Conservation (phyloP, 108 stramenopile species). For the Fragilaria crotonensis region DNA sequence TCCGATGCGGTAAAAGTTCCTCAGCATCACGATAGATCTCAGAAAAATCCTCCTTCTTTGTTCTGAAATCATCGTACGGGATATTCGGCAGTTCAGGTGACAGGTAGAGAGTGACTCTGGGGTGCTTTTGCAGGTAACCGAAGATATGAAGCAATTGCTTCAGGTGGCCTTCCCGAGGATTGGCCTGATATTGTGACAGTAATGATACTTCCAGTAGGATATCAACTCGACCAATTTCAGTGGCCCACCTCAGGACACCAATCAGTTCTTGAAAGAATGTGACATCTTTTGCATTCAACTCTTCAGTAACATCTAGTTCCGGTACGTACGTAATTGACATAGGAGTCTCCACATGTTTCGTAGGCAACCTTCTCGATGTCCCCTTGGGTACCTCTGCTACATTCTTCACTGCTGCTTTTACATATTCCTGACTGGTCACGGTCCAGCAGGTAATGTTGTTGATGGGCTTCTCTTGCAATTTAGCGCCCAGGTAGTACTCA, state of each 20-base stretch:
- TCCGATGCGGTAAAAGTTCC: no score
- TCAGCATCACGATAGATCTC: no score
- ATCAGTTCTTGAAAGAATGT: slow-evolving; percentile 20
- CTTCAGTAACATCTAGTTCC: slow-evolving; percentile 7
- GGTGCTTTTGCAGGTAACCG: slow-evolving; percentile 15
- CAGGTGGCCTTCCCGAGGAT: slow-evolving; percentile 26
- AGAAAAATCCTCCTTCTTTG: neutral
- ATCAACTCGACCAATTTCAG: slow-evolving; percentile 19
- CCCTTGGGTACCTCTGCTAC: neutral
- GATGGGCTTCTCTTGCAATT: neutral
- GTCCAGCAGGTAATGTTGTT: neutral
- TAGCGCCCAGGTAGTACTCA: no score
- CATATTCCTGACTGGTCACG: slow-evolving; percentile 3
- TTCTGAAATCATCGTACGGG: neutral
- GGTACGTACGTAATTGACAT: slow-evolving; percentile 3
- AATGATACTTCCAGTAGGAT: slow-evolving; percentile 17
- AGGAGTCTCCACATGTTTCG: slow-evolving; percentile 7
- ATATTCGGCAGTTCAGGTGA: slow-evolving; percentile 3
- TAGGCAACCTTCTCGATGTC: neutral
- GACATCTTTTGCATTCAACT: neutral
- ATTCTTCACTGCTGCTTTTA: no score
- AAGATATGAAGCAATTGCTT: slow-evolving; percentile 20
- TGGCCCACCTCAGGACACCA: slow-evolving; percentile 28
- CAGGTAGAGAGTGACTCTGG: slow-evolving; percentile 6
- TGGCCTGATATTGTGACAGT: slow-evolving; percentile 17